phyloP scores from a whole-genome alignment of 2,329 filamentous ascomycete genomes.

The Xylaria polymorpha region DNA sequence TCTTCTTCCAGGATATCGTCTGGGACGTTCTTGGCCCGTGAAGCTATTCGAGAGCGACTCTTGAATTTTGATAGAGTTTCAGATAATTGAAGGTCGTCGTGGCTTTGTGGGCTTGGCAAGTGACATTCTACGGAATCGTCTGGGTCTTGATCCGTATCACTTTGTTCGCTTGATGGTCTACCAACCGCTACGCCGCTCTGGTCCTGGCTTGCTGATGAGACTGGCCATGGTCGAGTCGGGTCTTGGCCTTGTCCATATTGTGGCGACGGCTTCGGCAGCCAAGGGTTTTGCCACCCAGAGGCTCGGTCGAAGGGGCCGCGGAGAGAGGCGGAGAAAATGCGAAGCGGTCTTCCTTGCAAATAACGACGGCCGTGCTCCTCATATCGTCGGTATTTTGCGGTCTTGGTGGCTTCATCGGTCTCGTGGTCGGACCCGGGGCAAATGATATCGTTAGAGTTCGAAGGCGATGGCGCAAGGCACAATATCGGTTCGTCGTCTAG shows the following conservation, averaged over 20 bases:
- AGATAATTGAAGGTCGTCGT: constrained; percentile 42
- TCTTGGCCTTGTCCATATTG: constrained; percentile 13
- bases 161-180: constrained; percentile 17
- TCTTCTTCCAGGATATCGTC: constrained; percentile 41
- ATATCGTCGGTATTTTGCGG: constrained; percentile 65
- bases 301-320: constrained; percentile 69
- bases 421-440: constrained; percentile 69
- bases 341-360: constrained; percentile 65
- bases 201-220: constrained; percentile 29
- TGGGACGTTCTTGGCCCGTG: constrained; percentile 45
- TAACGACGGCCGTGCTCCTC: constrained; percentile 70
- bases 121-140: constrained; percentile 53
- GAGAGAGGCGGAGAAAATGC: constrained; percentile 70
- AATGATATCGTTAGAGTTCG: constrained; percentile 59
- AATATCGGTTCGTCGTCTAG: constrained; percentile 58
- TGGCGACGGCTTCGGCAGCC: constrained; percentile 52
- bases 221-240: constrained; percentile 16
- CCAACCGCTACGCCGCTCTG: constrained; percentile 27
- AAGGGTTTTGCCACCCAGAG: constrained; percentile 65
- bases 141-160: constrained; percentile 26
- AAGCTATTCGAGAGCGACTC: constrained; percentile 43
- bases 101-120: constrained; percentile 54
- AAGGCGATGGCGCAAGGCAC: constrained; percentile 55
- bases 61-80: constrained; percentile 35
- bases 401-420: constrained; percentile 59